A percentile compares a stretch with the other conserved stretches of the same genome.
These are phyloP conservation scores for Tympanopsis confertula DNA, from an alignment of 2,329 filamentous ascomycete species.

Conservation along the genomic window DNA sequence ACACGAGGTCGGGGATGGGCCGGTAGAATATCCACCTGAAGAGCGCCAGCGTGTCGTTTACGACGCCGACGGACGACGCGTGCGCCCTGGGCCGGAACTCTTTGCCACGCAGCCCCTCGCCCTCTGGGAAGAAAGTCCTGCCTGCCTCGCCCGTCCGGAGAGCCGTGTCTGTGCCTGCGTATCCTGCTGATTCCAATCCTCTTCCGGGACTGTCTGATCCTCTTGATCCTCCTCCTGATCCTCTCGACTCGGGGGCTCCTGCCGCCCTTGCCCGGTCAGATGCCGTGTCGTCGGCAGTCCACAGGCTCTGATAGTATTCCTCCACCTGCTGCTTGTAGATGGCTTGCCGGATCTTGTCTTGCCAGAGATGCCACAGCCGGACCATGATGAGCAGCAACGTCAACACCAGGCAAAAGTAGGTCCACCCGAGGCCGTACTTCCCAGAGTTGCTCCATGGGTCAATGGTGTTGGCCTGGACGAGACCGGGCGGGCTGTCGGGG, in stretches of 20 bases:
- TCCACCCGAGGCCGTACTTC: constrained; percentile 80
- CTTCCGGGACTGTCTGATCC: too few relatives aligned
- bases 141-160: neutral
- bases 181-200: too few relatives aligned
- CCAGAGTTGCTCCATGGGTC: constrained; percentile 75
- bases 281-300: constrained; percentile 20
- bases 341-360: constrained; percentile 83
- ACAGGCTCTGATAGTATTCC: constrained; percentile 41
- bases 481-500: constrained; percentile 44
- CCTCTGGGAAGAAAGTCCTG: constrained; percentile 68
- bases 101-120: constrained; percentile 41
- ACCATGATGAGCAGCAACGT: constrained; percentile 55
- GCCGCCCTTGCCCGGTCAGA: too few relatives aligned
- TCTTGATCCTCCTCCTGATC: too few relatives aligned
- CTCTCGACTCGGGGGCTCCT: neutral
- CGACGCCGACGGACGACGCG: constrained; percentile 58
- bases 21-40: constrained; percentile 84
- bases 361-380: constrained; percentile 79
- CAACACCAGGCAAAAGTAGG: constrained; percentile 72
- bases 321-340: constrained; percentile 69
- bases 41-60: constrained; percentile 73
- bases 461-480: constrained; percentile 48
- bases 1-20: constrained; percentile 63
- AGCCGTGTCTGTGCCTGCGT: too few relatives aligned
- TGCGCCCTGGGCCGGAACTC: constrained; percentile 56